A percentile compares a stretch with the other conserved stretches of the same genome.
Evolutionary conservation across 2,329 filamentous ascomycete genomes (phyloP).

Genomic region (Colletotrichum gloeosporioides): DNA sequence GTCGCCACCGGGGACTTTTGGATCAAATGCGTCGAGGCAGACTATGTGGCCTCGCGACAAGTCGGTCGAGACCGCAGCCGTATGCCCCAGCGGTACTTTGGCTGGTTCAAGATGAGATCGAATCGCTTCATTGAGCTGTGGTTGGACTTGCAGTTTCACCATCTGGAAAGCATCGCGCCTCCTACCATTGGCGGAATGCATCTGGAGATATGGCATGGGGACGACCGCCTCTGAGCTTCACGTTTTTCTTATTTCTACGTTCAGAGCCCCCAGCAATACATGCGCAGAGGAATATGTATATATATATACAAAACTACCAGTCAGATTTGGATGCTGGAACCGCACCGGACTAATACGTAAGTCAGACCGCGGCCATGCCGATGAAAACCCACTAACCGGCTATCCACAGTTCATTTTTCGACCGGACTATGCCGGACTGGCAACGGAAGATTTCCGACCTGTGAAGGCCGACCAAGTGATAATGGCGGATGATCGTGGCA

Average conservation of each 20-base stretch:
- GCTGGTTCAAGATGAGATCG: neutral
- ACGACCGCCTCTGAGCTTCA: neutral
- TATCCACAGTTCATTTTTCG: too few species aligned
- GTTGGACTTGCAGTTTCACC: neutral
- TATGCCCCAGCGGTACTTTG: neutral
- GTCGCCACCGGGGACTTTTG: neutral
- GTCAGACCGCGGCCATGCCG: too few species aligned
- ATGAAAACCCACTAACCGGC: too few species aligned
- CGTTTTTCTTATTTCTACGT: neutral
- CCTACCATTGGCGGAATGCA: neutral
- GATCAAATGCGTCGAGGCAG: neutral
- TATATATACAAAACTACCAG: too few species aligned
- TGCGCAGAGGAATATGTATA: neutral
- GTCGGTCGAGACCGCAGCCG: neutral
- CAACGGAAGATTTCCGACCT: too few species aligned
- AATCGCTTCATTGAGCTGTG: neutral
- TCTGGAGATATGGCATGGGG: neutral
- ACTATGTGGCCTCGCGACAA: neutral
- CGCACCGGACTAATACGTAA: too few species aligned
- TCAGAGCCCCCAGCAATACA: rapidly evolving
- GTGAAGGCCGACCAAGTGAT: too few species aligned
- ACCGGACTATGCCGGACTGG: too few species aligned
- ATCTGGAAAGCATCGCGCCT: neutral
- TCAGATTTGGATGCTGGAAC: too few species aligned
- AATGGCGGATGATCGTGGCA: too few species aligned